Evolutionary conservation across 1,284 basidiomycete genomes (phyloP), one percentile per base, ranked within the genome.

Genomic region (Spongiforma sp.): DNA sequence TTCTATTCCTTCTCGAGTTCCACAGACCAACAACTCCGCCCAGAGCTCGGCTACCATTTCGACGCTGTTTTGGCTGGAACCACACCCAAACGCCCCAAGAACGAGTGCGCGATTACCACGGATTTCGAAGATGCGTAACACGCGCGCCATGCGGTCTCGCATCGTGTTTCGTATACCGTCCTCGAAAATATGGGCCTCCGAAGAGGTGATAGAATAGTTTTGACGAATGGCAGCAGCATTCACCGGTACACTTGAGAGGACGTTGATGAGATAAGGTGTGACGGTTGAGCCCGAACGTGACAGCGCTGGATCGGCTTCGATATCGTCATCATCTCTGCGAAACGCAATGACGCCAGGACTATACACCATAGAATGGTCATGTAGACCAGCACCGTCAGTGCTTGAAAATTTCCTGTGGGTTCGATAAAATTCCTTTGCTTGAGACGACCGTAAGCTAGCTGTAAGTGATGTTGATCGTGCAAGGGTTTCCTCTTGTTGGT

Each of bases 311-410:
- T 73, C 60, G n/a, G 26, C 46, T 33, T 63, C 68, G n/a, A 59
- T 15, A 53, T 76, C 75, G 33, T 74, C 77, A 15, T 78, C 73
- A 61, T 85, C 84, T 62, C 78, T 77, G n/a, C 84, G 78, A 71
- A 86, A 79, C n/a, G 80, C 80, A 41, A 81, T 77, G 32, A 86
- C 79, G 34, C 77, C 78, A 19, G 84, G 83, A 24, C 82, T 81
- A 68, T 84, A 86, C 28, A 86, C 76, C 76, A 86, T 81, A 21
- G 84, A 79, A 65, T 84, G 80, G 56, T 84, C 80, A 56, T 82
- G 78, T 32, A 83, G 70, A 37, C 80, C 80, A 28, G 77, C 78
- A 46, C 79, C 77, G 33, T 80, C 79, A 21, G 74, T 70, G 6
- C 60, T 70, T 24, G 73, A 64, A 64, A 77, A 77, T 24, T 73